Base-by-base conservation (phyloP, 2,329 filamentous ascomycete species). In the Catunica adiposa region DNA sequence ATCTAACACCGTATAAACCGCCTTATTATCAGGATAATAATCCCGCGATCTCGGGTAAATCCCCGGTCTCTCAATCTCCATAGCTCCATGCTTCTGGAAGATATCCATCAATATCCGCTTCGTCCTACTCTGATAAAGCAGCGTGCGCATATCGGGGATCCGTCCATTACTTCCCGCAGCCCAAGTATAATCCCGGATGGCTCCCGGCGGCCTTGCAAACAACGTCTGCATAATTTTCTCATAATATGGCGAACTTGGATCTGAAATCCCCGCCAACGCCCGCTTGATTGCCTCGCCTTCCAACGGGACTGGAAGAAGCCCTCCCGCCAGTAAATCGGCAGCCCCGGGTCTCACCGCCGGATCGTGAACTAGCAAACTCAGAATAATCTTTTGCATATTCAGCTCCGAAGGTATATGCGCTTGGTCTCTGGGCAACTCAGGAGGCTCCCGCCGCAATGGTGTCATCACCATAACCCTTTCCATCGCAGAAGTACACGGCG, bases 231-330 rank as follows among this genome's bases (percentile, higher is more conserved):
- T 78, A 70, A 94, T 88, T 66, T 94, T 90, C 59, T 86, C 79
- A 65, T 94, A 94, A 65, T 95, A 90, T 0, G 87, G 86, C 3
- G 89, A 95, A 59, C 78, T 83, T 0, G 86, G 82, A 64, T 95
- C 86, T 0, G 84, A 83, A 23, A 97, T 69, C 23, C 86, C 84
- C 57, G 85, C 84, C 51, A 97, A 76, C 2, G 87, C 86, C 60
- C 88, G 81, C 59, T 86, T 80, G 59, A 95, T 89, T 1, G 86
- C 88, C 66, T 96, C 90, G 63, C 90, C 89, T 67, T 96, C 89
- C 69, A 95, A 87, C 64, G 92, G 87, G 6, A 95, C 78, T 0
- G 92, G 92, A 3, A 98, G 75, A 63, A 89, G 89, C 20, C 87
- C 87, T 63, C 86, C 89, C 60, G 86, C 83, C 1, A 97, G 72